phyloP scores from a whole-genome alignment of 1,284 basidiomycete genomes.

The Apiotrichum siamense region DNA sequence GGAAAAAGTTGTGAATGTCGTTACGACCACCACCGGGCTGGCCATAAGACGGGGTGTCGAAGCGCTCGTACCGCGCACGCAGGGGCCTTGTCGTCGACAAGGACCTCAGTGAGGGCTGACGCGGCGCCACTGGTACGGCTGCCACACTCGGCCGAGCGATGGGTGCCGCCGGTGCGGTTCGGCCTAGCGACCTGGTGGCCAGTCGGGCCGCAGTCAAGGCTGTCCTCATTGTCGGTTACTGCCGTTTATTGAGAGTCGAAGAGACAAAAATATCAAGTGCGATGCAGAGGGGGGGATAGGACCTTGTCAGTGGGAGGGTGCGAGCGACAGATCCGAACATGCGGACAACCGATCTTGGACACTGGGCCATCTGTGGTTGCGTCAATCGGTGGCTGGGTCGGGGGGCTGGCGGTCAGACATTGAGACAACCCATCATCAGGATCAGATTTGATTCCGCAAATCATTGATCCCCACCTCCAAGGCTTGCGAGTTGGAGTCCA shows the following conservation, averaged over 20 bases:
- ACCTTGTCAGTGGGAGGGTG: background rate
- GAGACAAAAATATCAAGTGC: background rate
- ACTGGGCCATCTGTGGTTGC: too few species aligned
- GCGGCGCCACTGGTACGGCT: background rate
- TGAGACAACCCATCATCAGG: too few species aligned
- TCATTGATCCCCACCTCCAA: too few species aligned
- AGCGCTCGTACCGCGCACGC: conserved; percentile 32
- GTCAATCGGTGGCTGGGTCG: too few species aligned
- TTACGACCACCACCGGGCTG: conserved; percentile 6
- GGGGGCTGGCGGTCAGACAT: too few species aligned
- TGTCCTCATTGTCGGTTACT: background rate
- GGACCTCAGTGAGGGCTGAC: background rate
- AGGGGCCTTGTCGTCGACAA: background rate
- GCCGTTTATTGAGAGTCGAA: background rate
- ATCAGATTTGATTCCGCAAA: too few species aligned
- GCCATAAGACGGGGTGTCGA: conserved; percentile 11
- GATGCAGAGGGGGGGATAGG: background rate
- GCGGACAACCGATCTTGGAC: too few species aligned
- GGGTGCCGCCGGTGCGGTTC: too few species aligned
- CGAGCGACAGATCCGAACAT: too few species aligned
- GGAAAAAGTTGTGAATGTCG: conserved; percentile 26
- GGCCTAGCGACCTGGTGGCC: background rate
- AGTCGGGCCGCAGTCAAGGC: background rate
- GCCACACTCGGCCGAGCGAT: background rate
- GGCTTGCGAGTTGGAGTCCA: too few species aligned